A percentile compares a stretch with the other conserved stretches of the same genome.
phyloP scores from a whole-genome alignment of 805 yeast genomes.

The Candida khao-thaluensis region DNA sequence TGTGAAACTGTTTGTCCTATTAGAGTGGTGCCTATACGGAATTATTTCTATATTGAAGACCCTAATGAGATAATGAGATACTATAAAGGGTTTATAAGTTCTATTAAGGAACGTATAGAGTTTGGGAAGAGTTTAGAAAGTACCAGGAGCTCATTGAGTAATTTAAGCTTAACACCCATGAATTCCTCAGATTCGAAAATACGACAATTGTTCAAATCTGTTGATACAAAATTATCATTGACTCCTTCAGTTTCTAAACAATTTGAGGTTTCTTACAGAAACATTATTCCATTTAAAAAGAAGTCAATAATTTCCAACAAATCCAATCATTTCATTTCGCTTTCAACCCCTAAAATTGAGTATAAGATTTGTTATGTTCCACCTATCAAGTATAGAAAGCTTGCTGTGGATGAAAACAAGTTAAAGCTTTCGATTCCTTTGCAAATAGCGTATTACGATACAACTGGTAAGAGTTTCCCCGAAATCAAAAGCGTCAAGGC shows the following conservation, averaged over 20 bases:
- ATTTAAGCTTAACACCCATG: constrained; percentile 17
- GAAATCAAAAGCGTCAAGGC: constrained; percentile 33
- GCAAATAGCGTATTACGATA: constrained; percentile 26
- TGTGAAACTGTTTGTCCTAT: constrained; percentile 32
- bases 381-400: constrained; percentile 27
- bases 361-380: constrained; percentile 32
- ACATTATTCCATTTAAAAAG: constrained; percentile 31
- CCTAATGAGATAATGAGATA: constrained; percentile 22
- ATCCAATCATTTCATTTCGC: constrained; percentile 27
- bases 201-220: constrained; percentile 31
- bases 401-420: constrained; percentile 15
- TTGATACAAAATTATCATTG: constrained; percentile 21
- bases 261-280: constrained; percentile 25
- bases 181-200: constrained; percentile 20
- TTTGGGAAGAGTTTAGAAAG: constrained; percentile 10
- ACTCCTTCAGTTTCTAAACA: constrained; percentile 15
- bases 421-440: constrained; percentile 28
- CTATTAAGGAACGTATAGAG: constrained; percentile 21
- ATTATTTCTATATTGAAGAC: constrained; percentile 17
- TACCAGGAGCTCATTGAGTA: neutral
- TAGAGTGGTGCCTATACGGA: constrained; percentile 34
- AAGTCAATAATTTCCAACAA: constrained; percentile 33
- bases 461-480: constrained; percentile 20
- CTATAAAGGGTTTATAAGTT: constrained; percentile 34
- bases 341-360: constrained; percentile 34